These are phyloP conservation scores for Alternaria sp. DNA, from an alignment of 2,329 filamentous ascomycete genomes.

Conservation along the genomic window DNA sequence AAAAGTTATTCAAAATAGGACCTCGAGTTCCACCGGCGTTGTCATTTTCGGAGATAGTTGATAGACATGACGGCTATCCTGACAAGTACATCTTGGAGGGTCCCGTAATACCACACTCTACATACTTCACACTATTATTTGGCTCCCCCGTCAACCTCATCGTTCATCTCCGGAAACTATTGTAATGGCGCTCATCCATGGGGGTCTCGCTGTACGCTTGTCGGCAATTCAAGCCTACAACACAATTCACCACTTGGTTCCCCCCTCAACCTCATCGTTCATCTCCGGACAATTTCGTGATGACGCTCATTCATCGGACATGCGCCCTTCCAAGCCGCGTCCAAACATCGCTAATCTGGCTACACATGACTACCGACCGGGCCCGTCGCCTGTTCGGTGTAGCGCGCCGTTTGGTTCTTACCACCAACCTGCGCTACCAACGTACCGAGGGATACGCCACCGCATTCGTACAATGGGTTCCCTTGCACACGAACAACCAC, in stretches of 20 bases:
- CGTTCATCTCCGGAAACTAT: background rate
- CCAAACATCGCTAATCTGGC: background rate
- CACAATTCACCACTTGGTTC: background rate
- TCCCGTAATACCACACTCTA: slow-evolving; percentile 26
- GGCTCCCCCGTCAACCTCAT: background rate
- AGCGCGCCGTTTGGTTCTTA: background rate
- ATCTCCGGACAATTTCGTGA: background rate
- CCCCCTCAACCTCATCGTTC: background rate
- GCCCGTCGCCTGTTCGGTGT: background rate
- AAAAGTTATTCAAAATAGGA: slow-evolving; percentile 28
- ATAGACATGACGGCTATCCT: slow-evolving; percentile 16
- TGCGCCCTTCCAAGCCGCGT: background rate
- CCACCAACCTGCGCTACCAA: background rate
- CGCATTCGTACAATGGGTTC: background rate
- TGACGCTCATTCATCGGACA: background rate
- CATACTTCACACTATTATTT: background rate
- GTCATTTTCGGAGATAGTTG: slow-evolving; percentile 4
- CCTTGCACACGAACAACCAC: background rate
- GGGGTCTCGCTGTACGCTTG: no score
- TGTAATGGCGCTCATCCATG: background rate
- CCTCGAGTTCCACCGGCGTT: background rate
- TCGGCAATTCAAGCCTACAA: no score
- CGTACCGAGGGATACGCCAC: background rate
- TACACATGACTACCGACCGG: background rate
- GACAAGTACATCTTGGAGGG: background rate